Evolutionary conservation across 352 stramenopile genomes (phyloP).

Genomic region (Albugo laibachii): DNA sequence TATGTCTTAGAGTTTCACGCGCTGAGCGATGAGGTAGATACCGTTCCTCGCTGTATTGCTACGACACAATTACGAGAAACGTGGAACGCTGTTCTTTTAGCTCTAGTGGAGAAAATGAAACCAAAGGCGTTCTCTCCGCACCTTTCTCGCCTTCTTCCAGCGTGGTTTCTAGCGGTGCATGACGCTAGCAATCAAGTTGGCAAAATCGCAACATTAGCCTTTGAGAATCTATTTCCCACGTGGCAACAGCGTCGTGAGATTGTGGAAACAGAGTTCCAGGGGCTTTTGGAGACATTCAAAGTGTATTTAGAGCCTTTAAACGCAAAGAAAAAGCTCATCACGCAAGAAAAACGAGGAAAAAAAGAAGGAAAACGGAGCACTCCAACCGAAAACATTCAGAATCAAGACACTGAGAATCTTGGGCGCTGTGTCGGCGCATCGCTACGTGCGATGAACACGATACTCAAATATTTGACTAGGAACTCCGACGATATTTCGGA

Average conservation of each 20-base stretch:
- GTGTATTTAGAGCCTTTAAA: conserved; percentile 8
- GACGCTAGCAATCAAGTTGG: conserved; percentile 41
- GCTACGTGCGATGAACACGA: too few relatives aligned
- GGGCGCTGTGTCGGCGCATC: conserved; percentile 46
- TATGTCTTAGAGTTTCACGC: too few relatives aligned
- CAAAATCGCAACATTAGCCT: conserved; percentile 20
- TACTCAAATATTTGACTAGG: too few relatives aligned
- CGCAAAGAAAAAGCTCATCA: conserved; percentile 29
- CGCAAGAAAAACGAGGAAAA: too few relatives aligned
- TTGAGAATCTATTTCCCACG: conserved; percentile 29
- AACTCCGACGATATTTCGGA: too few relatives aligned
- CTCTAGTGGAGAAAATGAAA: conserved; percentile 32
- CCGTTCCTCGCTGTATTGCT: too few relatives aligned
- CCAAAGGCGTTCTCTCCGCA: conserved; percentile 51
- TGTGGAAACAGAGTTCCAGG: conserved; percentile 17
- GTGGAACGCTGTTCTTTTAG: conserved; percentile 17
- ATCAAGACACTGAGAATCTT: conserved; percentile 3
- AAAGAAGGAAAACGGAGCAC: too few relatives aligned
- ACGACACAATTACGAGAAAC: too few relatives aligned
- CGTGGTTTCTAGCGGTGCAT: conserved; percentile 69
- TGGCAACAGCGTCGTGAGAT: conserved; percentile 12
- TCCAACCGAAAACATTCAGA: too few relatives aligned
- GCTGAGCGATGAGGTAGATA: too few relatives aligned
- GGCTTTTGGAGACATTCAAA: conserved; percentile 12
- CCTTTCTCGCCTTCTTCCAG: conserved; percentile 44